phyloP scores from a whole-genome alignment of 768 basidiomycete species.

The Rhodotorula toruloides region DNA sequence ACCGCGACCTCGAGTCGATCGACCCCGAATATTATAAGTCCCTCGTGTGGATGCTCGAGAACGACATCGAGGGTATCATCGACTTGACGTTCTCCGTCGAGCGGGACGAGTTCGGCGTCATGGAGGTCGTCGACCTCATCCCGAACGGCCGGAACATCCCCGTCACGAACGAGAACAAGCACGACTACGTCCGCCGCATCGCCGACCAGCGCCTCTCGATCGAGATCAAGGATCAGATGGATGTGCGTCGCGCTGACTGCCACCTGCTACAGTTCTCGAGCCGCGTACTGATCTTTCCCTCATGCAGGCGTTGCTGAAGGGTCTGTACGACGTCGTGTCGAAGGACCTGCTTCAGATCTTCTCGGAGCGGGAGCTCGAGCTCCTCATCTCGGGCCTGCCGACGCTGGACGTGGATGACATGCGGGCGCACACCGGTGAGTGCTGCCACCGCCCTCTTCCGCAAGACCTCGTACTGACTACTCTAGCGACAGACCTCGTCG shows the following conservation, averaged over 20 bases:
- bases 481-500: slow-evolving; percentile 61
- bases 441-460: no score
- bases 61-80: slow-evolving; percentile 68
- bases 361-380: slow-evolving; percentile 88
- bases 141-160: slow-evolving; percentile 72
- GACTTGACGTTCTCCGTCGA: slow-evolving; percentile 94
- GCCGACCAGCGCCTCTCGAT: slow-evolving; percentile 88
- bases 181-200: slow-evolving; percentile 91
- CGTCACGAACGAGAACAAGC: slow-evolving; percentile 94
- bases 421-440: slow-evolving; percentile 2
- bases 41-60: slow-evolving; percentile 95
- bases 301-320: slow-evolving; percentile 64
- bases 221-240: slow-evolving; percentile 93
- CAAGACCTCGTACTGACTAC: not conserved
- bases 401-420: slow-evolving; percentile 43
- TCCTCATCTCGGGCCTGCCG: slow-evolving; percentile 85
- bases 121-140: slow-evolving; percentile 79
- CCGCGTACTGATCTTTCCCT: no score
- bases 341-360: slow-evolving; percentile 93
- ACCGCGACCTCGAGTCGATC: slow-evolving; percentile 93
- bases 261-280: not conserved
- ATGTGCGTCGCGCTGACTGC: slow-evolving; percentile 44
- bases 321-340: slow-evolving; percentile 97
- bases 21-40: slow-evolving; percentile 99
- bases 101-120: slow-evolving; percentile 94